phyloP scores from a whole-genome alignment of 1,284 basidiomycete genomes.

The Pseudozyma sp. region DNA sequence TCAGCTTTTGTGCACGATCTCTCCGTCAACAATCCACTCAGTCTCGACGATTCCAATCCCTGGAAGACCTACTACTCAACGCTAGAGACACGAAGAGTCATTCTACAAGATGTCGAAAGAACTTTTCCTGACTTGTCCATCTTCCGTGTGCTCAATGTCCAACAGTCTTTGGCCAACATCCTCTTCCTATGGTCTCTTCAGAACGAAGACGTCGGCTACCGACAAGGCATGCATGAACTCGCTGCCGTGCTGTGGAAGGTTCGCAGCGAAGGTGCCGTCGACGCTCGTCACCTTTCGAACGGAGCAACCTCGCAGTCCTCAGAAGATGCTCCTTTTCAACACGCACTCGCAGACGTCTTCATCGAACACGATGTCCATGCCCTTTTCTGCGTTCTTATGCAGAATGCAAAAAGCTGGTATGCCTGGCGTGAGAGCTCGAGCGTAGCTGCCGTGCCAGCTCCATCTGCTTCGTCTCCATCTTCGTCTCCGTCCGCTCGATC shows the following conservation, averaged over 20 bases:
- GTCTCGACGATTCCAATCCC: slow-evolving; percentile 61
- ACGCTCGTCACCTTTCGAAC: not conserved
- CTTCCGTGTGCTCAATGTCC: slow-evolving; percentile 36
- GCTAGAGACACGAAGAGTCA: slow-evolving; percentile 48
- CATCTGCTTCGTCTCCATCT: slow-evolving; percentile 1
- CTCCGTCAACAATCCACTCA: slow-evolving; percentile 62
- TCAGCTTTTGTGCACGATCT: slow-evolving; percentile 29
- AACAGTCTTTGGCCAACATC: slow-evolving; percentile 48
- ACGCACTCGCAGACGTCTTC: slow-evolving; percentile 39
- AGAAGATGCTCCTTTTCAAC: slow-evolving; percentile 27
- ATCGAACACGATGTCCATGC: slow-evolving; percentile 61
- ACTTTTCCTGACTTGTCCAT: slow-evolving; percentile 58
- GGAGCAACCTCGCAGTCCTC: not conserved
- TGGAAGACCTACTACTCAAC: slow-evolving; percentile 57
- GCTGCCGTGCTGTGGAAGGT: slow-evolving; percentile 59
- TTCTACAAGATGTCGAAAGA: slow-evolving; percentile 57
- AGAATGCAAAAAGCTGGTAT: slow-evolving; percentile 54
- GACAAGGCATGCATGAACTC: slow-evolving; percentile 69
- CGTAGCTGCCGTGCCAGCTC: not conserved
- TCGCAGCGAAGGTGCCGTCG: slow-evolving; percentile 29
- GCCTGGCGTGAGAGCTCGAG: slow-evolving; percentile 43
- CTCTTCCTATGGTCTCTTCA: slow-evolving; percentile 62
- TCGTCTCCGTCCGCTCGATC: slow-evolving; percentile 8
- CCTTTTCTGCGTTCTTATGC: slow-evolving; percentile 59
- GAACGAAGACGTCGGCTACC: slow-evolving; percentile 61